A percentile compares a stretch with the other conserved stretches of the same genome.
Evolutionary conservation across 1,284 basidiomycete species (phyloP).

Genomic region (Fistulinella cinereoalba): DNA sequence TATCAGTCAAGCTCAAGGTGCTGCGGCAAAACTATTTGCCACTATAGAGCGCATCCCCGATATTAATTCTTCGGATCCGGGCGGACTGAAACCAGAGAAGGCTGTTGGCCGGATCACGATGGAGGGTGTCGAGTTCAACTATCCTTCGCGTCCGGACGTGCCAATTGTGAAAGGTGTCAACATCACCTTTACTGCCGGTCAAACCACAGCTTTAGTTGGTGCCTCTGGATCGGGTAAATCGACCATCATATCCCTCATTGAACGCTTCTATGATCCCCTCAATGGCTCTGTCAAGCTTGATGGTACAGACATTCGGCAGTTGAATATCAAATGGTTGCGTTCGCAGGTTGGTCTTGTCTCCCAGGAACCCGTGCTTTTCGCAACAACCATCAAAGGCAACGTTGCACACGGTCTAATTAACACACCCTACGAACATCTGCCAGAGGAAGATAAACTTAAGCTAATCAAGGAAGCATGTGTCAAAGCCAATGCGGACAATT

Average conservation of each 20-base stretch:
- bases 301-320: conserved; percentile 69
- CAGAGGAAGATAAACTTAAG: conserved; percentile 74
- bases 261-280: conserved; percentile 87
- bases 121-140: conserved; percentile 82
- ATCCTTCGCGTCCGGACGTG: conserved; percentile 86
- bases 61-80: conserved; percentile 79
- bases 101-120: conserved; percentile 78
- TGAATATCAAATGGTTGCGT: conserved; percentile 88
- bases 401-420: conserved; percentile 90
- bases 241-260: conserved; percentile 74
- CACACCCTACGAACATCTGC: conserved; percentile 65
- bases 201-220: conserved; percentile 86
- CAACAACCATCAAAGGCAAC: conserved; percentile 74
- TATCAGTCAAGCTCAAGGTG: conserved; percentile 78
- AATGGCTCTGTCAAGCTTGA: conserved; percentile 76
- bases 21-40: conserved; percentile 88
- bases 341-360: conserved; percentile 88
- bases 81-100: conserved; percentile 69
- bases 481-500: conserved; percentile 90
- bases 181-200: conserved; percentile 70
- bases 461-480: conserved; percentile 86
- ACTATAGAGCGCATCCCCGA: conserved; percentile 87
- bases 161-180: conserved; percentile 77
- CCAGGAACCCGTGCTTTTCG: conserved; percentile 88
- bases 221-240: conserved; percentile 91